phyloP scores from a whole-genome alignment of 768 basidiomycete species.

The Trametes meyenii region DNA sequence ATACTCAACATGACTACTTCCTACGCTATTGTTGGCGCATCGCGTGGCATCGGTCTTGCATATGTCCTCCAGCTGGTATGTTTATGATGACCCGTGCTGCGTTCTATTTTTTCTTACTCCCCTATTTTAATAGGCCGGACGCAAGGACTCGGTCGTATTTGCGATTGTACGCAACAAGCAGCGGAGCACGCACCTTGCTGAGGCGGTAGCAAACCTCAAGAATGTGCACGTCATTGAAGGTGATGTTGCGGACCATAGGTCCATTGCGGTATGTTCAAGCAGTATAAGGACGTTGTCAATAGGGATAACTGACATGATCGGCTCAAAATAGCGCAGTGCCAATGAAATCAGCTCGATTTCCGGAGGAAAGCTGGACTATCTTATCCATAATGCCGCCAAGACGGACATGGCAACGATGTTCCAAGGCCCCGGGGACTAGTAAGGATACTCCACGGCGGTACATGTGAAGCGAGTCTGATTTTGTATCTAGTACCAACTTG shows the following conservation, averaged over 20 bases:
- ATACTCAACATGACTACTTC: background rate
- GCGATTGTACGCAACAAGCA: background rate
- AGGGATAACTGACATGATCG: background rate
- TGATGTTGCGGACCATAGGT: constrained; percentile 37
- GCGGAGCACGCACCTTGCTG: background rate
- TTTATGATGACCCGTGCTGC: background rate
- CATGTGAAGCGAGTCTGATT: background rate
- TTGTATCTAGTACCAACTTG: constrained; percentile 2
- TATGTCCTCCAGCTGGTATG: background rate
- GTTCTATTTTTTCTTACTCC: background rate
- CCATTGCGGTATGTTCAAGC: constrained; percentile 34
- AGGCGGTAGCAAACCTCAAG: background rate
- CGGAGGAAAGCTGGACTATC: constrained; percentile 36
- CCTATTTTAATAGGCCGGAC: background rate
- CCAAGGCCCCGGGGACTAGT: background rate
- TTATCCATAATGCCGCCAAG: constrained; percentile 41
- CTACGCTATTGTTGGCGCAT: background rate
- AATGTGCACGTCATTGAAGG: constrained; percentile 41
- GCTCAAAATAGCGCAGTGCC: constrained; percentile 22
- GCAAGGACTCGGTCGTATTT: background rate
- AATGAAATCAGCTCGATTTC: constrained; percentile 28
- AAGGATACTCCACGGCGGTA: background rate
- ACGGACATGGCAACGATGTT: constrained; percentile 3
- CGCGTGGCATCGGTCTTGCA: background rate
- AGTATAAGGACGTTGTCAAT: background rate